Evolutionary conservation across 2,329 filamentous ascomycete species (phyloP), one percentile per base, ranked within the genome.

Genomic region (Pseudogymnoascus sp.): DNA sequence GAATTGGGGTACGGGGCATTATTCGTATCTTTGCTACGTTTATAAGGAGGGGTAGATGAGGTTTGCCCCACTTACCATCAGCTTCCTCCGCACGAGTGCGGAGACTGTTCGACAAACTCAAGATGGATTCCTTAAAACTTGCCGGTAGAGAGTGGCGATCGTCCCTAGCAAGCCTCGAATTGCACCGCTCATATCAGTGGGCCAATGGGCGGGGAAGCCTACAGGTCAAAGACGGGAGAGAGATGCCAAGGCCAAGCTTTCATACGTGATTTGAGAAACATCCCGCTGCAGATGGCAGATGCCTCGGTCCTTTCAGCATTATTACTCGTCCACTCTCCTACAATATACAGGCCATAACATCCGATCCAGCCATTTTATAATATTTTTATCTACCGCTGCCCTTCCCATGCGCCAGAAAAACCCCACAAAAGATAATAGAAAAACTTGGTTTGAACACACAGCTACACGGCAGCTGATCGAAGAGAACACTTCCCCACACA

Each of bases 311-410:
- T n/a, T 50, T 11, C 41, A 47, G 12, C 30, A 33, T 11, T 14
- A 50, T 30, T 16, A 6, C 41, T 47, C 12, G 41, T 4, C 43
- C 43, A 5, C 25, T 30, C 14, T 30, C 9, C 43, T 50, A 50
- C 43, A 50, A 16, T 50, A 50, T 22, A 50, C 22, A 25, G 5
- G 43, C 43, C 43, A 50, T 30, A 30, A 16, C 6, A 30, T 50
- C 43, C 43, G 43, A 50, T 50, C 43, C 43, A 50, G 43, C 43
- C 43, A 50, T 50, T 50, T 50, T 50, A 50, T 50, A 50, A 50
- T 50, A 33, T 50, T 50, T 50, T 50, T 50, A 50, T 50, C 43
- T 50, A 50, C 25, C 43, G 43, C 43, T 50, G 14, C 14, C 14
- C 35, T 50, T 50, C 43, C 43, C 25, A 50, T 30, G 43, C 43